Evolutionary conservation across 495 filamentous ascomycete species (phyloP), one percentile per base, ranked within the genome.

Genomic region (Margaritispora aquatica): DNA sequence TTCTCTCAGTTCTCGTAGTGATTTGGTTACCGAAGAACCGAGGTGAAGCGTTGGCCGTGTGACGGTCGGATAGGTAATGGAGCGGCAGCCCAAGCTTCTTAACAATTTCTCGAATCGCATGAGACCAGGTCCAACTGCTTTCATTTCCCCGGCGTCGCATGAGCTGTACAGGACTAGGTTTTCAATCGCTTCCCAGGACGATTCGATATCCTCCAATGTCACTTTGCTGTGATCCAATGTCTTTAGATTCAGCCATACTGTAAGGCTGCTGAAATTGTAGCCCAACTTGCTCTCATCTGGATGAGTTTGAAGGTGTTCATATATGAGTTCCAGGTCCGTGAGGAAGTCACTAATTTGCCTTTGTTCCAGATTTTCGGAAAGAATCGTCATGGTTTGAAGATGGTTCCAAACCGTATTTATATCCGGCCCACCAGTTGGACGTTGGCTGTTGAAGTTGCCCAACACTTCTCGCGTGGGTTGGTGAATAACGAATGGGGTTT

Each of bases 211-310:
- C 8, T 24, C 55, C 23, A 63, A 53, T 11, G 26, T 1, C 7
- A 68, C 50, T 10, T 36, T 31, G 0, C 47, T 26, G 11, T 54
- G 17, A 21, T 60, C 48, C 2, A 51, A 58, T 2, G 67, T 60
- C 48, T 66, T 54, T 8, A 68, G 4, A 54, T 71, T 71, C 52
- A 70, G 54, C 65, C 65, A 71, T 13, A 71, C 34, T 1, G 31
- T 41, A 0, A 54, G 54, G 13, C 41, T 48, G 2, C 44, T 9
- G n/a, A 67, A 54, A 27, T 48, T 55, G 11, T 53, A 59, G n/a
- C 55, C 10, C 20, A 9, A 17, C 22, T n/a, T 59, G 44, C 49
- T 57, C 3, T 44, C 31, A 22, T 26, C 20, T 5, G 52, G 44
- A 15, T 61, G 20, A 7, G 63, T 49, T 52, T 71, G 69, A 20